Percentiles rank a stretch among this genome's conserved stretches.
Evolutionary conservation across 345 rosid species (phyloP).

Genomic region (Raphanus raphanistrum): DNA sequence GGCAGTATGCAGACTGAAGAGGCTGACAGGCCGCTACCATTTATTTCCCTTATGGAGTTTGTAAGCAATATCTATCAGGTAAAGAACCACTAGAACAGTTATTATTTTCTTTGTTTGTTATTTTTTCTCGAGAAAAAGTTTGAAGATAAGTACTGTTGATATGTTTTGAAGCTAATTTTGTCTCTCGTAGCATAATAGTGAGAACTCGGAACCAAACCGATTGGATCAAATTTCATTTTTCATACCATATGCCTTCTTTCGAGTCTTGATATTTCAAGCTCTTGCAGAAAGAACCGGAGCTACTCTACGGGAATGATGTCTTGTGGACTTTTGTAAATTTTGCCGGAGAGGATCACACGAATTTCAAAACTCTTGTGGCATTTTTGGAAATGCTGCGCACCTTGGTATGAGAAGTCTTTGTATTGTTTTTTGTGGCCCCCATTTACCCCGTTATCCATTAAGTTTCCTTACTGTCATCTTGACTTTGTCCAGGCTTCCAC

Average conservation of each 20-base stretch:
- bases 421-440: neutral
- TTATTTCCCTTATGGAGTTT: conserved; percentile 88
- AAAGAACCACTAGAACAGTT: conserved; percentile 3
- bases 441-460: conserved; percentile 11
- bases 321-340: conserved; percentile 96
- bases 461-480: conserved; percentile 24
- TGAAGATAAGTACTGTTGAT: neutral
- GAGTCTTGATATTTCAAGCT: conserved; percentile 18
- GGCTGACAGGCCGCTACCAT: conserved; percentile 52
- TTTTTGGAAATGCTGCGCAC: conserved; percentile 91
- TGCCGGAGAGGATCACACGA: conserved; percentile 98
- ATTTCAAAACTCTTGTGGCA: conserved; percentile 90
- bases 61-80: conserved; percentile 95
- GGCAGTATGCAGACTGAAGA: conserved; percentile 60
- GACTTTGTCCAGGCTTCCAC: conserved; percentile 71
- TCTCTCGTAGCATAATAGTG: neutral
- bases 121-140: neutral
- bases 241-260: neutral
- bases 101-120: conserved; percentile 12
- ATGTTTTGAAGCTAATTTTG: neutral
- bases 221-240: neutral
- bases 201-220: neutral
- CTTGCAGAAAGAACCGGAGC: conserved; percentile 86
- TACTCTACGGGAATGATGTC: conserved; percentile 87
- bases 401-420: conserved; percentile 62